Evolutionary conservation across 352 stramenopile genomes (phyloP).

Genomic region (Phytophthora sansomeana): DNA sequence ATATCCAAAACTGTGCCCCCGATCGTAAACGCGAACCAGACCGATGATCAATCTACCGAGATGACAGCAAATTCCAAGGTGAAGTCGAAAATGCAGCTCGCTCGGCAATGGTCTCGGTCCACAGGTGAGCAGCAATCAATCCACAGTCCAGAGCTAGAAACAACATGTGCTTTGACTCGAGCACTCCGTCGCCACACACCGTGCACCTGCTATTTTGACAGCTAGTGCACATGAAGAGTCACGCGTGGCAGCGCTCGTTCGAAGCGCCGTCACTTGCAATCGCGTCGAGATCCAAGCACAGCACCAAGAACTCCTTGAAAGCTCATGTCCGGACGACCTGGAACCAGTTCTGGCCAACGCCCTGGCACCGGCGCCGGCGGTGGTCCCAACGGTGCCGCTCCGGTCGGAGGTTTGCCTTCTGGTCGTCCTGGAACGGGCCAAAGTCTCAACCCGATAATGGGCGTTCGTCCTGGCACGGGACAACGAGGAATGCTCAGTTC

Average conservation of each 20-base stretch:
- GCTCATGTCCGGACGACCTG: slow-evolving; percentile 38
- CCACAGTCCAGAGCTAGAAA: slow-evolving; percentile 8
- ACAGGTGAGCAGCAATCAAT: not conserved
- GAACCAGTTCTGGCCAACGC: slow-evolving; percentile 65
- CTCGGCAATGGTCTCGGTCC: slow-evolving; percentile 12
- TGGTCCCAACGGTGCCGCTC: slow-evolving; percentile 29
- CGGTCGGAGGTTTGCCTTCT: slow-evolving; percentile 27
- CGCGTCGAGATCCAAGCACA: slow-evolving; percentile 23
- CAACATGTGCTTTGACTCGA: slow-evolving; percentile 9
- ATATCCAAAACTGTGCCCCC: not conserved
- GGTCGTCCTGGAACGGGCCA: slow-evolving; percentile 67
- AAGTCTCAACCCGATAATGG: slow-evolving; percentile 66
- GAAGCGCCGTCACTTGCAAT: slow-evolving; percentile 20
- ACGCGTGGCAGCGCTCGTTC: slow-evolving; percentile 1
- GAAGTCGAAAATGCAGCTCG: slow-evolving; percentile 28
- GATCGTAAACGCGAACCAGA: slow-evolving; percentile 15
- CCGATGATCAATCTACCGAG: not conserved
- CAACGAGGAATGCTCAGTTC: slow-evolving; percentile 60
- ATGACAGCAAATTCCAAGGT: slow-evolving; percentile 11
- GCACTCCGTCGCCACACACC: slow-evolving; percentile 22
- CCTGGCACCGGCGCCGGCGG: slow-evolving; percentile 60
- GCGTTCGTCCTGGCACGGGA: slow-evolving; percentile 57
- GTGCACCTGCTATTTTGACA: slow-evolving; percentile 18
- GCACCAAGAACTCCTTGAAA: not conserved
- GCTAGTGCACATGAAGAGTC: slow-evolving; percentile 17